These are phyloP conservation scores for Russula compacta DNA, from an alignment of 768 basidiomycete species.

Conservation along the genomic window DNA sequence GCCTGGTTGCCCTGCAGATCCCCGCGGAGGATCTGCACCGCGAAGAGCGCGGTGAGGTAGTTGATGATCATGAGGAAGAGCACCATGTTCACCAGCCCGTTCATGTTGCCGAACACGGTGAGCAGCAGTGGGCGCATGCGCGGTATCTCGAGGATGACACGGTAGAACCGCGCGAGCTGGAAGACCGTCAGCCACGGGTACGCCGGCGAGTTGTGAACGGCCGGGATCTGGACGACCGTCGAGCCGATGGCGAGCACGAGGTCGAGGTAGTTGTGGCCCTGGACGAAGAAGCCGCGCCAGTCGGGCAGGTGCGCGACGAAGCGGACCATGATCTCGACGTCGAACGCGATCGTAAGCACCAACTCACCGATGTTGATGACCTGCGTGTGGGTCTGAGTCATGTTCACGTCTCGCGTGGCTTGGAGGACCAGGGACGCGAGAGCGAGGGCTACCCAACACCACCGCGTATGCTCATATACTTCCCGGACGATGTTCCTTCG, in stretches of 20 bases:
- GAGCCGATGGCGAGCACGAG: conserved; percentile 63
- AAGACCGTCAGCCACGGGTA: conserved; percentile 91
- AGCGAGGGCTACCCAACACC: conserved; percentile 71
- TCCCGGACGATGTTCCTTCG: conserved; percentile 42
- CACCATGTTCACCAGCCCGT: conserved; percentile 85
- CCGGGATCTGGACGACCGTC: conserved; percentile 78
- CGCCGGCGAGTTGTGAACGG: conserved; percentile 47
- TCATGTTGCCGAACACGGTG: conserved; percentile 86
- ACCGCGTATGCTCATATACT: conserved; percentile 49
- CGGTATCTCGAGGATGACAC: conserved; percentile 84
- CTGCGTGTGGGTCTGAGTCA: conserved; percentile 35
- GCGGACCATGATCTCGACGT: conserved; percentile 77
- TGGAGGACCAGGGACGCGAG: conserved; percentile 64
- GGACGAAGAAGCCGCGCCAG: conserved; percentile 69
- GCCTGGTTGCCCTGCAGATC: conserved; percentile 46
- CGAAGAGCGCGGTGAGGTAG: conserved; percentile 74
- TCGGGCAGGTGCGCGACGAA: conserved; percentile 64
- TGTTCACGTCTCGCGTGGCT: conserved; percentile 52
- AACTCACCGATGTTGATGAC: conserved; percentile 61
- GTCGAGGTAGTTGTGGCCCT: conserved; percentile 63
- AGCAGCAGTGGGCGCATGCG: conserved; percentile 82
- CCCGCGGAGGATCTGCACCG: conserved; percentile 78
- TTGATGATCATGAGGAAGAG: conserved; percentile 85
- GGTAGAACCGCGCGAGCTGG: conserved; percentile 79
- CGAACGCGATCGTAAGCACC: conserved; percentile 73